Percentiles rank a stretch among this genome's conserved stretches.
Evolutionary conservation across 495 filamentous ascomycete species (phyloP).

Genomic region (Hypoxylon fuscum): DNA sequence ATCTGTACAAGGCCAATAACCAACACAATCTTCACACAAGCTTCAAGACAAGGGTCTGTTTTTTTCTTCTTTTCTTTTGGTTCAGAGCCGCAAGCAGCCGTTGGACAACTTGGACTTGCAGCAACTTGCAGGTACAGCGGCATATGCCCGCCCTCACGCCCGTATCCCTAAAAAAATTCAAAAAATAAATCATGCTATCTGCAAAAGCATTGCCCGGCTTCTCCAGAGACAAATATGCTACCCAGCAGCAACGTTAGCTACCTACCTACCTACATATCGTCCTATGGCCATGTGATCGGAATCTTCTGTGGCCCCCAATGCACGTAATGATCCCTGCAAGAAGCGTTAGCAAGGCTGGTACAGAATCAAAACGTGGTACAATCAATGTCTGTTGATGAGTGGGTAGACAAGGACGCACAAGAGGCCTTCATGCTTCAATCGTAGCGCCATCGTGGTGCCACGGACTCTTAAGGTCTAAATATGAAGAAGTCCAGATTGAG

Average conservation of each 20-base stretch:
- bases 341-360: slow-evolving; percentile 7
- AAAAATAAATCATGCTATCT: too few species aligned
- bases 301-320: slow-evolving; percentile 14
- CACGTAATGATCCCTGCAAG: not conserved
- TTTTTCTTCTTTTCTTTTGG: too few species aligned
- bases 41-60: slow-evolving; percentile 18
- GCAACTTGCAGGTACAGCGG: slow-evolving; percentile 12
- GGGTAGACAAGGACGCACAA: slow-evolving; percentile 1
- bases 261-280: not conserved
- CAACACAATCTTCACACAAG: not conserved
- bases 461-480: slow-evolving; percentile 5
- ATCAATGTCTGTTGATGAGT: not conserved
- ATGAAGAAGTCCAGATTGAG: slow-evolving; percentile 15
- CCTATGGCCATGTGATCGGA: not conserved
- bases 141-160: slow-evolving; percentile 1
- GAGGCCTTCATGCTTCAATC: not conserved
- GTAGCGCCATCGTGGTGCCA: slow-evolving; percentile 21
- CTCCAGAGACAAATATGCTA: not conserved
- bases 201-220: too few species aligned
- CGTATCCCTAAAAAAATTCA: too few species aligned
- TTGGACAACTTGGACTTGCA: slow-evolving; percentile 29
- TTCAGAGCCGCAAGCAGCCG: slow-evolving; percentile 36
- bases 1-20: too few species aligned
- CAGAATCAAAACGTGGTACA: too few species aligned
- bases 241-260: not conserved